Evolutionary conservation across 202 grass and related monocot genomes (phyloP), one percentile per base, ranked within the genome.

Genomic region (Musa balbisiana): DNA sequence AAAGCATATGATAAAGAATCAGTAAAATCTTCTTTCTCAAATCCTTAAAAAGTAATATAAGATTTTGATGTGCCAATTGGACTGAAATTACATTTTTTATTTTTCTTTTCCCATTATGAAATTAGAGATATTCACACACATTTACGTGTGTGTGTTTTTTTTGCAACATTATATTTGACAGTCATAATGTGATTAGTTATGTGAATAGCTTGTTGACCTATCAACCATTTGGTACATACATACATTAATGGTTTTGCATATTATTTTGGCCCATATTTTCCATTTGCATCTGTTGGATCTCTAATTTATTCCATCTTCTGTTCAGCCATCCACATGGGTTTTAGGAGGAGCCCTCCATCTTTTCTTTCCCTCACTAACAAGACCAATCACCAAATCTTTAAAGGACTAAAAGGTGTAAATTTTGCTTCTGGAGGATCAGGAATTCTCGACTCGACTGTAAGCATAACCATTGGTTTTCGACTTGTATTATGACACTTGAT

Each of bases 401-500:
- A 73, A 56, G 91, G 95, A 8, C 69, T 83, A 8, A 80, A 71
- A 70, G 95, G 95, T 54, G 83, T 62, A 3, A 98, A 98, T 85
- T 98, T 98, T 19, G 95, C 95, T 51, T 94, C 95, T 51, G 95
- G 88, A 55, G 95, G 95, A 77, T 98, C 95, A 25, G 95, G 95
- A 83, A 69, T 98, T 82, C 83, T 92, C 0, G 89, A 90, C 77
- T 82, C 89, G 9, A 90, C 87, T 17, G 95, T 98, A 89, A 91
- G 53, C 50, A 29, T 24, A 49, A 2, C 2, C 10, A 72, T 53
- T 43, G 9, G 10, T 69, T 25, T 3, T 53, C 3, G 27, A 11
- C 15, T 50, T 13, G 10, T 26, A 73, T 55, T 55, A 62, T 3
- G 56, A 62, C 20, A 43, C 33, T 43, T 43, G 33, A 43, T 43